Conservation (phyloP, 306 rosid species). For the Cotoneaster glaucophyllus region DNA sequence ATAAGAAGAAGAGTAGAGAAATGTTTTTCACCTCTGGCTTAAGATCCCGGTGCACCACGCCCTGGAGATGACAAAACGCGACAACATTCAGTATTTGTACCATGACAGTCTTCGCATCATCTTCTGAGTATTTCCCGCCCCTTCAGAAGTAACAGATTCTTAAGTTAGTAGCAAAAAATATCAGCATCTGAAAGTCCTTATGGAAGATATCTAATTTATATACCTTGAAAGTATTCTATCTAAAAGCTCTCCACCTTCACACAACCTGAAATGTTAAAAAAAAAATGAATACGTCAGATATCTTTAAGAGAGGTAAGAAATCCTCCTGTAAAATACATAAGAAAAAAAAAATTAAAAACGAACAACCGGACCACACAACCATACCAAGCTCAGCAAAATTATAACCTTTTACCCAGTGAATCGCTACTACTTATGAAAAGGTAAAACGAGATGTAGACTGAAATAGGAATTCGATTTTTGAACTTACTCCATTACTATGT, state of each 20-base stretch:
- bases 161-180: conserved; percentile 12
- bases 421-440: neutral
- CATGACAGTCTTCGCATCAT: conserved; percentile 92
- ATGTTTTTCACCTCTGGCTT: conserved; percentile 79
- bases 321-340: neutral
- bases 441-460: neutral
- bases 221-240: conserved; percentile 96
- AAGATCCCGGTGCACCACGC: conserved; percentile 99
- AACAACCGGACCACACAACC: neutral
- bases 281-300: neutral
- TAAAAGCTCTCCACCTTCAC: conserved; percentile 99
- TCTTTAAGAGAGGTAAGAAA: neutral
- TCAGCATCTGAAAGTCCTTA: conserved; percentile 6
- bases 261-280: conserved; percentile 59
- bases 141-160: conserved; percentile 36
- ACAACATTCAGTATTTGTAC: conserved; percentile 87
- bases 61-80: conserved; percentile 99
- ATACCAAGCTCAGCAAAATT: neutral
- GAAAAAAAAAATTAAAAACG: neutral
- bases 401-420: neutral
- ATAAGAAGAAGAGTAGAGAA: conserved; percentile 3
- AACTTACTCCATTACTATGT: conserved; percentile 99
- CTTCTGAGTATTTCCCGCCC: conserved; percentile 97
- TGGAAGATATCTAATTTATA: neutral
- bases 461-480: conserved; percentile 14